Percentiles rank a stretch among this genome's conserved stretches.
Conservation (phyloP, 2,329 filamentous ascomycete species). For the Arthrinium phaeospermum region DNA sequence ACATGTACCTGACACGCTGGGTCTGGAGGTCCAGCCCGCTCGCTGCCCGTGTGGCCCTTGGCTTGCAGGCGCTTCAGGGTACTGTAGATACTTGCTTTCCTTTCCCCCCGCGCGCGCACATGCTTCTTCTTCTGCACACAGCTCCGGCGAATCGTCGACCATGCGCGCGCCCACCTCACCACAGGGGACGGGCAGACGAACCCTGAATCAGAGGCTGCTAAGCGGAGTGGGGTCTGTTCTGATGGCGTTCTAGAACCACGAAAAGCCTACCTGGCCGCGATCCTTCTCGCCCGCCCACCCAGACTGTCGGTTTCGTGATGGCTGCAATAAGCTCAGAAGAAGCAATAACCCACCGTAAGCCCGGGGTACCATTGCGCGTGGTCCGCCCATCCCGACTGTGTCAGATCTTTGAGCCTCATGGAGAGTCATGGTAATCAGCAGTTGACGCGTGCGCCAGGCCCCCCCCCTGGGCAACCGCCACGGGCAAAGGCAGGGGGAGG, state of each 20-base stretch:
- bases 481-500: neutral
- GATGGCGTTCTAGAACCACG: slow-evolving; percentile 11
- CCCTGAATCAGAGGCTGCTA: neutral
- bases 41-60: neutral
- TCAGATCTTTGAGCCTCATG: slow-evolving; percentile 18
- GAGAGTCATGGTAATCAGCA: neutral
- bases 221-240: neutral
- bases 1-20: neutral
- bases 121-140: neutral
- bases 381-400: slow-evolving; percentile 3
- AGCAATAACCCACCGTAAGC: neutral
- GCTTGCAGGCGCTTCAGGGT: slow-evolving; percentile 2
- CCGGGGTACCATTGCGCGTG: neutral
- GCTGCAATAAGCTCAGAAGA: slow-evolving; percentile 19
- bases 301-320: slow-evolving; percentile 15
- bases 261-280: neutral
- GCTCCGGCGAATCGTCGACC: neutral
- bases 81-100: neutral
- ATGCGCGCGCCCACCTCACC: neutral
- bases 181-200: neutral
- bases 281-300: neutral
- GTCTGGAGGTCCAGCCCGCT: neutral
- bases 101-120: neutral
- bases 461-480: neutral
- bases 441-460: neutral